Evolutionary conservation across 73 alveolate genomes (phyloP).

Genomic region (Stentor roeselii): DNA sequence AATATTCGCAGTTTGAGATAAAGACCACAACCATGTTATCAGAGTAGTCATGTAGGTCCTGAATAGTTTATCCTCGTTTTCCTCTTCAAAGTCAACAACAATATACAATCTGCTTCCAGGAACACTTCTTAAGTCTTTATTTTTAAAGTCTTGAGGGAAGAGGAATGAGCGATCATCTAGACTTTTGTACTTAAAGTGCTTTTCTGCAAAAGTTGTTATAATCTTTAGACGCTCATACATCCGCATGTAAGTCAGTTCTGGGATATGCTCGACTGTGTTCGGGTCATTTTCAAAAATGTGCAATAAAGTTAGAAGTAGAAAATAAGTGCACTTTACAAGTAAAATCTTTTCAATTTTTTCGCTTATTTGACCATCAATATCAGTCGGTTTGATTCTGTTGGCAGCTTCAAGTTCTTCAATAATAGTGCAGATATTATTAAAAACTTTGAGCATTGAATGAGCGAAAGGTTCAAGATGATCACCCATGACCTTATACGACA

Average conservation of each 20-base stretch:
- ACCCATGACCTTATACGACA: not conserved
- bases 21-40: not conserved
- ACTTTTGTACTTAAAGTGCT: constrained; percentile 6
- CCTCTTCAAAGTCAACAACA: constrained; percentile 11
- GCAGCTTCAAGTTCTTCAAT: not conserved
- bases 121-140: not conserved
- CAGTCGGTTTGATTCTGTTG: not conserved
- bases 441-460: not conserved
- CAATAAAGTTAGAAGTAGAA: not conserved
- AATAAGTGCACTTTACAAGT: not conserved
- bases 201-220: not conserved
- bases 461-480: not conserved
- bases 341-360: not conserved
- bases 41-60: not conserved
- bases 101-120: constrained; percentile 17
- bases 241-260: not conserved
- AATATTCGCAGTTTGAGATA: not conserved
- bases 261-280: not conserved
- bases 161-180: not conserved
- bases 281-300: not conserved
- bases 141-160: constrained; percentile 10
- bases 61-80: not conserved
- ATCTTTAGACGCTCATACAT: not conserved
- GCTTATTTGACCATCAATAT: not conserved
- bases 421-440: not conserved